These are phyloP conservation scores for Turritis glabra DNA, from an alignment of 345 rosid species.

Conservation along the genomic window DNA sequence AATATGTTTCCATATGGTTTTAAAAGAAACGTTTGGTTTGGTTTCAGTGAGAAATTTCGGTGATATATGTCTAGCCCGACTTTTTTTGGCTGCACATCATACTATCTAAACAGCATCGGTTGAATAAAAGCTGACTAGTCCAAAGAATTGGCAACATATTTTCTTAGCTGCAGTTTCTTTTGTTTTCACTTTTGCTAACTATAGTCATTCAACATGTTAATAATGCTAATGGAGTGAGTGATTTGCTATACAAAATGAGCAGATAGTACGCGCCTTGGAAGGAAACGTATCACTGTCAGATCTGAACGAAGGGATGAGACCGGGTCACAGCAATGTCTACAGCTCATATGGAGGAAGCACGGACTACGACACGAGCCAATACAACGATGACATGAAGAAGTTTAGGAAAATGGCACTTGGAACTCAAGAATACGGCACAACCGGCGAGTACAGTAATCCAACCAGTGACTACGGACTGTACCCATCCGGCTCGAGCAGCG, in stretches of 20 bases:
- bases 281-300: conserved; percentile 68
- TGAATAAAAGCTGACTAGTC: not conserved
- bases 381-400: conserved; percentile 76
- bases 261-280: conserved; percentile 81
- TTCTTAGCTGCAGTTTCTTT: not conserved
- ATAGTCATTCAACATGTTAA: not conserved
- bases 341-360: conserved; percentile 70
- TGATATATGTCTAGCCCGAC: not conserved
- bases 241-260: conserved; percentile 20
- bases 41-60: not conserved
- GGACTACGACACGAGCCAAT: conserved; percentile 70
- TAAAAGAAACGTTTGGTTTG: not conserved
- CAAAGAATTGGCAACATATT: not conserved
- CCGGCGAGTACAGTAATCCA: conserved; percentile 62
- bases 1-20: not conserved
- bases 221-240: conserved; percentile 3
- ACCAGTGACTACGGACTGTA: conserved; percentile 65
- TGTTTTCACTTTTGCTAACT: not conserved
- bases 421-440: conserved; percentile 60
- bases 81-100: not conserved
- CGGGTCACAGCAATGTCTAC: conserved; percentile 63
- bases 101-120: not conserved
- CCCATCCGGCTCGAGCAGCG: conserved; percentile 81
- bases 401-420: conserved; percentile 72
- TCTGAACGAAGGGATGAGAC: conserved; percentile 72